Conservation (phyloP, 1,284 basidiomycete genomes). For the Wallemia mellicola region DNA sequence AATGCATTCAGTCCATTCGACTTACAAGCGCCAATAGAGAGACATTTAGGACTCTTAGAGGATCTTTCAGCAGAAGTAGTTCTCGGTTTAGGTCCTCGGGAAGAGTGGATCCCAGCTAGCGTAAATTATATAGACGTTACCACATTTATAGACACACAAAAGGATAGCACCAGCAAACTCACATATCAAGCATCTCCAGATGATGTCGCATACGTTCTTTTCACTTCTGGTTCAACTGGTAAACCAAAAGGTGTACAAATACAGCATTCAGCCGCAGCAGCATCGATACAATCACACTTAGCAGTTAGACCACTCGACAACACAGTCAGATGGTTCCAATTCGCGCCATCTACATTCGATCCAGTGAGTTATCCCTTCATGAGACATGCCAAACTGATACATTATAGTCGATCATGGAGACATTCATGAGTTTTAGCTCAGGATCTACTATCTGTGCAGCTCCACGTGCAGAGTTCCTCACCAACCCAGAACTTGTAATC, state of each 20-base stretch:
- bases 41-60: neutral
- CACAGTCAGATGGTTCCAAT: slow-evolving; percentile 7
- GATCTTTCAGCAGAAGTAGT: neutral
- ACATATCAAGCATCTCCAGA: neutral
- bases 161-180: neutral
- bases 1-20: neutral
- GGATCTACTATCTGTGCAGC: slow-evolving; percentile 12
- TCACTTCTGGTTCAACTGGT: slow-evolving; percentile 91
- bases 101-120: neutral
- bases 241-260: slow-evolving; percentile 82
- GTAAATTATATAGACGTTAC: neutral
- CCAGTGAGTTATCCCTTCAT: slow-evolving; percentile 8
- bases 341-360: slow-evolving; percentile 8
- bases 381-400: slow-evolving; percentile 13
- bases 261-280: slow-evolving; percentile 10
- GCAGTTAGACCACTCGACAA: neutral
- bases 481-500: slow-evolving; percentile 10
- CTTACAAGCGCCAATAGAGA: neutral
- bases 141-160: neutral
- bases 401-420: slow-evolving; percentile 13
- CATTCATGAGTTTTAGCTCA: slow-evolving; percentile 12
- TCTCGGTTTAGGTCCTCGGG: neutral
- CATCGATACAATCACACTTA: slow-evolving; percentile 8
- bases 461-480: slow-evolving; percentile 11
- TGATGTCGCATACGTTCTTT: slow-evolving; percentile 18